Evolutionary conservation across 768 basidiomycete genomes (phyloP).

Genomic region (Pholiota microspora): DNA sequence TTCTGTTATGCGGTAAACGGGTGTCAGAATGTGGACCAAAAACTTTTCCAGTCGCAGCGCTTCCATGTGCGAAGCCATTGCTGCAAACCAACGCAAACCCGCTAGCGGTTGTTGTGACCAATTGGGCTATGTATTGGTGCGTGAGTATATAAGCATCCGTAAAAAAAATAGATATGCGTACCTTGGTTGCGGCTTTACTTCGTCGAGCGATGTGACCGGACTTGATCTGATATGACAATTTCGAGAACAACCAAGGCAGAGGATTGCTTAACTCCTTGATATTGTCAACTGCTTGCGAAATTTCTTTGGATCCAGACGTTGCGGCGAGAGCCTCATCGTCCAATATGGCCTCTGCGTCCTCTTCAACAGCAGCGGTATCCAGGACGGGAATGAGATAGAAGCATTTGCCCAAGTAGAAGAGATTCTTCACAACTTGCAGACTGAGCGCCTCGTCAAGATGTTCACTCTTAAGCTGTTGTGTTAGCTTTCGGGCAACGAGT

Average conservation of each 20-base stretch:
- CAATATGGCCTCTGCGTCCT: constrained; percentile 27
- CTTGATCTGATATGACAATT: constrained; percentile 83
- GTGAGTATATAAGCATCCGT: not conserved
- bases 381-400: constrained; percentile 49
- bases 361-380: constrained; percentile 27
- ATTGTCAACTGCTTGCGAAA: constrained; percentile 18
- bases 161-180: constrained; percentile 27
- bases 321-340: constrained; percentile 18
- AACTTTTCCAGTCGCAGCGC: constrained; percentile 56
- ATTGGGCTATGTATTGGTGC: constrained; percentile 49
- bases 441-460: constrained; percentile 71
- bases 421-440: constrained; percentile 87
- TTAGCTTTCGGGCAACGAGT: constrained; percentile 71
- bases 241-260: constrained; percentile 92
- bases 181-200: constrained; percentile 45
- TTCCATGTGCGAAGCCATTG: constrained; percentile 77
- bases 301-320: constrained; percentile 15
- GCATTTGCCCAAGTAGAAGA: constrained; percentile 90
- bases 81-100: constrained; percentile 90
- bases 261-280: constrained; percentile 43
- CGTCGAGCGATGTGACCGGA: constrained; percentile 72
- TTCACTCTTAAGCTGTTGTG: constrained; percentile 77
- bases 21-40: constrained; percentile 81
- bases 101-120: constrained; percentile 85
- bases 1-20: constrained; percentile 83